Percentiles rank a stretch among this genome's conserved stretches.
These are phyloP conservation scores for Croton setiger DNA, from an alignment of 441 rosid genomes.

Conservation along the genomic window DNA sequence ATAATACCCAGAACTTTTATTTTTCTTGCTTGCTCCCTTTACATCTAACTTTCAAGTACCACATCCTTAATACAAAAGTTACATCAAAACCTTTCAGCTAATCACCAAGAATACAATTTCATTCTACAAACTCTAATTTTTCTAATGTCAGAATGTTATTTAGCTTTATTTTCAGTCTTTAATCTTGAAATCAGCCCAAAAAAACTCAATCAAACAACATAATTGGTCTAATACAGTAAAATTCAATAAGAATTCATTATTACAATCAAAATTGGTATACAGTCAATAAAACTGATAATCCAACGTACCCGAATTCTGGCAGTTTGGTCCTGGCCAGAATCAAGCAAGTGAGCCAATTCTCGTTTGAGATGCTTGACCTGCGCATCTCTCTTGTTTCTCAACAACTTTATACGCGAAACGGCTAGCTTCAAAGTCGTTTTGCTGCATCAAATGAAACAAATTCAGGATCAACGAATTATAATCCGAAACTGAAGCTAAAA, in stretches of 20 bases:
- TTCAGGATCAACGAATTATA: not conserved
- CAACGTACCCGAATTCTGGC: slow-evolving; percentile 72
- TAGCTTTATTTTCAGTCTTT: not conserved
- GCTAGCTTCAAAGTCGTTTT: slow-evolving; percentile 78
- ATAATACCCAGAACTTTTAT: not conserved
- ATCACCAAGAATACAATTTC: not conserved
- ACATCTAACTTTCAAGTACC: too few species aligned
- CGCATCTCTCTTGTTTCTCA: slow-evolving; percentile 70
- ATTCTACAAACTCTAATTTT: not conserved
- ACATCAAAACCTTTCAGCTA: not conserved
- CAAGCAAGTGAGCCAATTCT: slow-evolving; percentile 80
- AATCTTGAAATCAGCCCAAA: too few species aligned
- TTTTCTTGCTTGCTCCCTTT: not conserved
- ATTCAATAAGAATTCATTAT: not conserved
- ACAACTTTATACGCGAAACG: slow-evolving; percentile 63
- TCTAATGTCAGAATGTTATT: not conserved
- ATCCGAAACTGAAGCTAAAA: not conserved
- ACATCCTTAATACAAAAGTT: not conserved
- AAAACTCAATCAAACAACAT: not conserved
- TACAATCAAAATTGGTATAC: not conserved
- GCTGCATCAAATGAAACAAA: slow-evolving; percentile 34
- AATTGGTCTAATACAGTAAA: not conserved
- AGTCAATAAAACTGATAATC: not conserved
- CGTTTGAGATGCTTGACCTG: slow-evolving; percentile 71
- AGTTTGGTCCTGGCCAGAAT: slow-evolving; percentile 74